phyloP scores from a whole-genome alignment of 768 basidiomycete species.

The Tricholoma flavovirens region DNA sequence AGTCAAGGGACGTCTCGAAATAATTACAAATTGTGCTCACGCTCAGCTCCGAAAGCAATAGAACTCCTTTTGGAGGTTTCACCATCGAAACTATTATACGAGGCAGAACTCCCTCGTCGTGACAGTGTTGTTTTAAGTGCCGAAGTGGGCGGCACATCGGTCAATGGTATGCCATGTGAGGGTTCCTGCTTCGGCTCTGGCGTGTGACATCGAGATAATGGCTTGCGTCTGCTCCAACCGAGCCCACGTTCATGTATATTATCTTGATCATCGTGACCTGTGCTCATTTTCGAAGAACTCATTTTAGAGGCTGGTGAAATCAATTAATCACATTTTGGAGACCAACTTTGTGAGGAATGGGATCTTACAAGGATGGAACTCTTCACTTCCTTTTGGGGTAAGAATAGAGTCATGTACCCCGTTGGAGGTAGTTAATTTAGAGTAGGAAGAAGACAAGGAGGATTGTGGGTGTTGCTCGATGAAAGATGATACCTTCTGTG shows the following conservation, averaged over 20 bases:
- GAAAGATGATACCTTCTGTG: background rate
- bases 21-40: conserved; percentile 35
- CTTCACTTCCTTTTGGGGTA: conserved; percentile 1
- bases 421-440: background rate
- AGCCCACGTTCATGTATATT: conserved; percentile 38
- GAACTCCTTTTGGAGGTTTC: conserved; percentile 41
- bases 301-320: conserved; percentile 13
- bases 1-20: background rate
- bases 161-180: conserved; percentile 11
- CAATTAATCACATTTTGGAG: background rate
- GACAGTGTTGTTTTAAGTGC: conserved; percentile 20
- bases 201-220: conserved; percentile 13
- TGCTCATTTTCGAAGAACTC: background rate
- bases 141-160: conserved; percentile 12
- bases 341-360: background rate
- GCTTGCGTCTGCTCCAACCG: conserved; percentile 36
- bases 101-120: conserved; percentile 31
- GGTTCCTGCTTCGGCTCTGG: conserved; percentile 19
- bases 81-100: conserved; percentile 38
- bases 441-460: background rate
- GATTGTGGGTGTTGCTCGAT: background rate
- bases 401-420: background rate
- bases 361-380: conserved; percentile 3
- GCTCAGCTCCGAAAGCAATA: conserved; percentile 43
- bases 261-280: conserved; percentile 2